Evolutionary conservation across 257 asterid species (phyloP).

Genomic region (Solanum piurae): DNA sequence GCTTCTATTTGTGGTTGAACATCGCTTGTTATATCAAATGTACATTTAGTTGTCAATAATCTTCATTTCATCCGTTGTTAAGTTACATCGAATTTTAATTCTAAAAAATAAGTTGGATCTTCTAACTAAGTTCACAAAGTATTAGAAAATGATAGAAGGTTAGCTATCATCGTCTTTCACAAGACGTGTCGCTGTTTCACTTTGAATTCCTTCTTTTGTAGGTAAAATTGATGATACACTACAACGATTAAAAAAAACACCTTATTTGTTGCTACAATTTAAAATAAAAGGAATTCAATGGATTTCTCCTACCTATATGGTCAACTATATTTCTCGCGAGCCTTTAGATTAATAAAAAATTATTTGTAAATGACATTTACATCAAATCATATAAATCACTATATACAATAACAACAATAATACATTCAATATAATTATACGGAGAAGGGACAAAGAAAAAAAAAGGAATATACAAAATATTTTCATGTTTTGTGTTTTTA

Average conservation of each 20-base stretch:
- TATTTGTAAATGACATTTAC: accelerated
- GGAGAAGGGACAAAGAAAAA: background rate
- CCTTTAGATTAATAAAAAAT: background rate
- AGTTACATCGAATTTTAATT: background rate
- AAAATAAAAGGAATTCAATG: background rate
- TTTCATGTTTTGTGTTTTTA: background rate
- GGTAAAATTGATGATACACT: background rate
- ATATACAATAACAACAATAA: background rate
- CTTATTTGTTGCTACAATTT: background rate
- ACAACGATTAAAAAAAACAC: accelerated
- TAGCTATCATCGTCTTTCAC: background rate
- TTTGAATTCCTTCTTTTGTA: background rate
- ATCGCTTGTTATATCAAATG: too few species aligned
- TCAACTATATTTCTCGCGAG: background rate
- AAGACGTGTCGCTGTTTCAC: accelerated
- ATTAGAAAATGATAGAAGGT: background rate
- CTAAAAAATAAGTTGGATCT: background rate
- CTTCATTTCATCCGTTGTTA: background rate
- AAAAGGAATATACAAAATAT: background rate
- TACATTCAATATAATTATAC: background rate
- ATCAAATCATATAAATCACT: background rate
- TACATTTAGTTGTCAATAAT: background rate
- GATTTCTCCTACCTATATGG: background rate
- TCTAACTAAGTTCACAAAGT: background rate
- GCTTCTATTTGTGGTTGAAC: background rate